Base-by-base conservation (phyloP, 768 basidiomycete genomes). In the Leucocoprinus sp. region DNA sequence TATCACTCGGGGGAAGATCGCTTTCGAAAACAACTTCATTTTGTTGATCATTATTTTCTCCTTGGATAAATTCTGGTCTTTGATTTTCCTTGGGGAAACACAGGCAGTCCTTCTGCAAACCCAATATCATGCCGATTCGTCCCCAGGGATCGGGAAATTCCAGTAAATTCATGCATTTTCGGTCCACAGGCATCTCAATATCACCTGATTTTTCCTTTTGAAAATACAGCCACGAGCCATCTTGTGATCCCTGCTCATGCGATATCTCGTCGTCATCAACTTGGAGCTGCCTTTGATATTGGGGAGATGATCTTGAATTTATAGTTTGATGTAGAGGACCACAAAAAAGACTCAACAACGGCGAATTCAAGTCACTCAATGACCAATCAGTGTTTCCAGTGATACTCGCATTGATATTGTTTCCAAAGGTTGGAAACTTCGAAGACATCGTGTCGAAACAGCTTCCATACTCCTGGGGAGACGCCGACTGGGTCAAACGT, bases 141-240 rank as follows among this genome's bases (percentile, higher is more conserved):
- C 41, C 38, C 38, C 45, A 47, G 24, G 45, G 45, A 26, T 47
- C 45, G 17, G 45, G 34, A 40, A 33, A 47, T 2, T 47, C 45
- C 19, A 47, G 19, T 23, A 47, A 8, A n/a, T 47, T 47, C n/a
- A 17, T 33, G 38, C 8, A 8, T 18, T 18, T 18, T 3, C 6
- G 17, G 23, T 35, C 22, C 22, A 5, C n/a, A 2, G 11, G 3
- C 14, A 3, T 14, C 15, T 18, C 26, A 21, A 22, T 8, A 8
- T 37, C 28, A 7, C 19, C 8, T 12, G 12, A 5, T 14, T 17
- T 18, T 5, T 15, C 21, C 14, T 18, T 18, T 19, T 21, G 18
- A 19, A 27, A 2, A 18, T 15, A 14, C 14, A 18, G 11, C 4
- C 15, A 14, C 3, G 38, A 18, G 21, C 38, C 9, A 5, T 26